Percentiles rank a stretch among this genome's conserved stretches.
Evolutionary conservation across 1,284 basidiomycete genomes (phyloP).

Genomic region (Puccinia polysora): DNA sequence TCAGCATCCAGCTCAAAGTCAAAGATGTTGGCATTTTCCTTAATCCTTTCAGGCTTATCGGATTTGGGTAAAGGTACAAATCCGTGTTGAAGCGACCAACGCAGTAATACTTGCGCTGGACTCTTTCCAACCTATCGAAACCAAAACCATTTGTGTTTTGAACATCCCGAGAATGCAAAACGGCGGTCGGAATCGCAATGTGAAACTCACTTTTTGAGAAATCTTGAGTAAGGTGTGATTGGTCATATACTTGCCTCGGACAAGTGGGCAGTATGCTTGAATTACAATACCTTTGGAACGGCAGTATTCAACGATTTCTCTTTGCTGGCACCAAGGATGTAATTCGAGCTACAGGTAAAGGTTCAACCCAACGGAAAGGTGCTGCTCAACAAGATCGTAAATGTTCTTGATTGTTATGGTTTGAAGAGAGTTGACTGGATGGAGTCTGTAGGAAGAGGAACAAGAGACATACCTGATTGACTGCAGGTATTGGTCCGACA

Average conservation of each 20-base stretch:
- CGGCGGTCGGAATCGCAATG: too few species aligned
- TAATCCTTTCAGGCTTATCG: constrained; percentile 46
- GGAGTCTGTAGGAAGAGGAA: neutral
- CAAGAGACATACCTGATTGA: constrained; percentile 71
- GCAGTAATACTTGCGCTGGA: constrained; percentile 70
- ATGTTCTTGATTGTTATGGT: too few species aligned
- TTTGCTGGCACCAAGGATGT: constrained; percentile 78
- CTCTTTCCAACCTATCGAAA: constrained; percentile 60
- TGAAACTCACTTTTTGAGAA: constrained; percentile 59
- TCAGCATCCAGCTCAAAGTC: constrained; percentile 46
- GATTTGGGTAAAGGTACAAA: constrained; percentile 54
- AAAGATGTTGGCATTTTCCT: constrained; percentile 48
- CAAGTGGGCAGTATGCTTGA: constrained; percentile 71
- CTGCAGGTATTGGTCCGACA: constrained; percentile 61
- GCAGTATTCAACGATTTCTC: constrained; percentile 73
- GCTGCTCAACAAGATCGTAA: too few species aligned
- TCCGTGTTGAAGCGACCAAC: constrained; percentile 79
- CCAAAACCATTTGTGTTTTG: neutral
- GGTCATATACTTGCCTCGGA: constrained; percentile 61
- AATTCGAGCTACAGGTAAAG: constrained; percentile 56
- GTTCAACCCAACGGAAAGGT: too few species aligned
- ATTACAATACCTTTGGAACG: constrained; percentile 64
- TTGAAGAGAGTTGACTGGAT: constrained; percentile 48
- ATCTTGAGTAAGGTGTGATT: constrained; percentile 60
- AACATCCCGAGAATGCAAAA: neutral